Base-by-base conservation (phyloP, 2,329 filamentous ascomycete species). In the Curvularia verruculosa region DNA sequence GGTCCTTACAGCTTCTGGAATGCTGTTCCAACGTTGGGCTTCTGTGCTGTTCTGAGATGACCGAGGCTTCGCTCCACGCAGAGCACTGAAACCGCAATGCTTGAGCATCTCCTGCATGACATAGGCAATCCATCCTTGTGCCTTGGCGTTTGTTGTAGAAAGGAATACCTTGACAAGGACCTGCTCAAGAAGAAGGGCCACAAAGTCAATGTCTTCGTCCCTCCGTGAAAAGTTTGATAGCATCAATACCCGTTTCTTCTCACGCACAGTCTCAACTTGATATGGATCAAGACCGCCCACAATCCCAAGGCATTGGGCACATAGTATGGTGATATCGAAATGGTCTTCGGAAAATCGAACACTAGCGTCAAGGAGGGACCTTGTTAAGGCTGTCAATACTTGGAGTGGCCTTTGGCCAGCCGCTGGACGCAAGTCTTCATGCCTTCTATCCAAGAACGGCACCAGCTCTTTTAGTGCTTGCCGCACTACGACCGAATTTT, bases 231-330 rank as follows among this genome's bases (percentile, higher is more conserved):
- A 98, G 72, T 99, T 98, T 49, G 90, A 89, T 36, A 93, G 78
- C 48, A 98, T 87, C 23, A 98, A 85, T 51, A 97, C 90, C n/a
- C 92, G 89, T 61, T 85, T 87, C 65, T 92, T 89, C 66, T 91
- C 89, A 55, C 90, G 85, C 10, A 89, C 84, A 0, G 87, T 86
- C 69, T 99, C 95, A 1, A 97, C 86, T 57, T 91, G 87, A 69
- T 96, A 96, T 1, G 94, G 89, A 74, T 99, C 96, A 21, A 99
- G 80, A 63, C 93, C 96, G 6, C 96, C 95, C 51, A 99, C 87
- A 19, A 96, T 83, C 0, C 96, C 96, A 37, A 99, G 82, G 63
- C 91, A 95, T 69, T 90, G 87, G 13, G 92, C 89, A 60, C 91
- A 92, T 2, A 96, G 81, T 18, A 85, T 81, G 49, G 88, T 83